Evolutionary conservation across 371 early-diverging fungal species (phyloP).

Genomic region (Conidiobolus incongruus): DNA sequence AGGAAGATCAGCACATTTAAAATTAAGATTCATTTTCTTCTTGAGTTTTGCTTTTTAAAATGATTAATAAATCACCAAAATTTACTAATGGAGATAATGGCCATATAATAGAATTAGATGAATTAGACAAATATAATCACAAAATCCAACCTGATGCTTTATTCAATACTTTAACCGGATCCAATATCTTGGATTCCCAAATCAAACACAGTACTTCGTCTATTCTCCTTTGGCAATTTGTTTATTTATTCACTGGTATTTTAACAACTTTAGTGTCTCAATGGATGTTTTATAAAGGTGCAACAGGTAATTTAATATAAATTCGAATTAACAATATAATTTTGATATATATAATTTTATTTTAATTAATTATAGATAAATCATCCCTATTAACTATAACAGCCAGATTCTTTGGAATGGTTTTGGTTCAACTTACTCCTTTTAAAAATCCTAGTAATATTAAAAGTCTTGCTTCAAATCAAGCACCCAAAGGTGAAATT

Average conservation of each 20-base stretch:
- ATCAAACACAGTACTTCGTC: no score
- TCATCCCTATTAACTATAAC: neutral
- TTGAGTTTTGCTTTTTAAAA: no score
- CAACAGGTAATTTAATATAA: slow-evolving; percentile 1
- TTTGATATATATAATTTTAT: neutral
- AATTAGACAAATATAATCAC: no score
- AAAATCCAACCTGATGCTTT: no score
- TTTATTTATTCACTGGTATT: neutral
- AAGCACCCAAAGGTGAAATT: neutral
- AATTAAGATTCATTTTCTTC: no score
- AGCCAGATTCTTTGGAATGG: neutral
- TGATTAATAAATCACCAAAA: no score
- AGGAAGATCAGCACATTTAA: no score
- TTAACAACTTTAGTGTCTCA: neutral
- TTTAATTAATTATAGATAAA: slow-evolving; percentile 1
- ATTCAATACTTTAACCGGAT: no score
- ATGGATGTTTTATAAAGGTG: neutral
- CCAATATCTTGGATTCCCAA: no score
- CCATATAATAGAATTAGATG: no score
- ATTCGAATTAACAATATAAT: neutral
- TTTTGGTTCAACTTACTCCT: neutral
- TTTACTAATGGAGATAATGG: no score
- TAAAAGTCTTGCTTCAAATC: neutral
- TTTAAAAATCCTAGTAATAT: neutral
- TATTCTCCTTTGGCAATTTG: neutral